Conservation (phyloP, 768 basidiomycete genomes). For the Leccinum barrowsii region DNA sequence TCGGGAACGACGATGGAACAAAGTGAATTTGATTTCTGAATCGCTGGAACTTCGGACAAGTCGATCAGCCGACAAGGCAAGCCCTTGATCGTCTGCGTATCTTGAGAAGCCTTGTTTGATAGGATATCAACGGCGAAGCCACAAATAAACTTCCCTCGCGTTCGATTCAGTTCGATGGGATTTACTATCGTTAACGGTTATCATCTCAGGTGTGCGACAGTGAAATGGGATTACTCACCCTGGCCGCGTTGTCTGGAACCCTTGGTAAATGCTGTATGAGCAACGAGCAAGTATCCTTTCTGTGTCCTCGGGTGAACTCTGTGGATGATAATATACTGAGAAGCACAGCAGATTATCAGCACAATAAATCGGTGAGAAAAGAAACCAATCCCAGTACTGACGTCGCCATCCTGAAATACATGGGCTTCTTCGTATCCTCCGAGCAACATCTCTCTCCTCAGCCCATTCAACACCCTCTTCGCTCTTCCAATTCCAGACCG, state of each 20-base stretch:
- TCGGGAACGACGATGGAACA: constrained; percentile 83
- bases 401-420: constrained; percentile 95
- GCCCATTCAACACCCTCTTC: constrained; percentile 74
- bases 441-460: constrained; percentile 92
- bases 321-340: constrained; percentile 88
- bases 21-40: constrained; percentile 65
- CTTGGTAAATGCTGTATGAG: constrained; percentile 89
- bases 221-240: constrained; percentile 45
- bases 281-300: constrained; percentile 88
- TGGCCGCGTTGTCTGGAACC: constrained; percentile 75
- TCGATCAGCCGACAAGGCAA: constrained; percentile 67
- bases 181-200: constrained; percentile 48
- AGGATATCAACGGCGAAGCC: constrained; percentile 72
- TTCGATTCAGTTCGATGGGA: constrained; percentile 79
- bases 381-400: constrained; percentile 38
- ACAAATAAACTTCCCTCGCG: constrained; percentile 73
- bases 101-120: constrained; percentile 52
- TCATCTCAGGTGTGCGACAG: background rate
- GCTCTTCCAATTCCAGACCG: constrained; percentile 54
- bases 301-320: constrained; percentile 88
- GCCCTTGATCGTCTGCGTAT: constrained; percentile 59
- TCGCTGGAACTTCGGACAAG: constrained; percentile 54
- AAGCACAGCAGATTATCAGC: constrained; percentile 1
- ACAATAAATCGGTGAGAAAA: background rate
- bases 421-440: constrained; percentile 87